A percentile compares a stretch with the other conserved stretches of the same genome.
These are phyloP conservation scores for Porpolomopsis calyptriformis DNA, from an alignment of 768 basidiomycete species.

Conservation along the genomic window DNA sequence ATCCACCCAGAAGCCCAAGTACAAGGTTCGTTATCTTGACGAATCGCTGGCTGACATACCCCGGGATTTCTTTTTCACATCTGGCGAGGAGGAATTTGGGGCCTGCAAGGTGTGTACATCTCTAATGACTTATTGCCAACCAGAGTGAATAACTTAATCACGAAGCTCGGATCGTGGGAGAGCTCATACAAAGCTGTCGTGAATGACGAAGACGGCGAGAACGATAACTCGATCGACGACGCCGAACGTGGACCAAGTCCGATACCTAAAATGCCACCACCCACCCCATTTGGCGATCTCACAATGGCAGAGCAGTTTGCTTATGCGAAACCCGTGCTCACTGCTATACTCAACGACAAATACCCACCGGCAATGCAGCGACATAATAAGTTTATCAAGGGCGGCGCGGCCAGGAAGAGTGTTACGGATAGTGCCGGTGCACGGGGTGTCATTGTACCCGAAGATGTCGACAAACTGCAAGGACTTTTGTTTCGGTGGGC, in stretches of 20 bases:
- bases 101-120: slow-evolving; percentile 40
- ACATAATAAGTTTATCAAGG: slow-evolving; percentile 48
- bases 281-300: slow-evolving; percentile 36
- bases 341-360: slow-evolving; percentile 42
- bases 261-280: slow-evolving; percentile 29
- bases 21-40: slow-evolving; percentile 53
- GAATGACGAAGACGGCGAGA: slow-evolving; percentile 27
- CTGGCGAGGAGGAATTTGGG: slow-evolving; percentile 49
- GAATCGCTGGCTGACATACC: slow-evolving; percentile 29
- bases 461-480: slow-evolving; percentile 27
- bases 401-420: slow-evolving; percentile 36
- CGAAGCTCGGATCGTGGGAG: slow-evolving; percentile 48
- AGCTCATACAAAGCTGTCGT: slow-evolving; percentile 33
- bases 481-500: slow-evolving; percentile 33
- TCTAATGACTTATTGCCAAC: neutral
- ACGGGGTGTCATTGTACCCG: slow-evolving; percentile 33
- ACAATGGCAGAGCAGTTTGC: slow-evolving; percentile 48
- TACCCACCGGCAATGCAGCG: slow-evolving; percentile 43
- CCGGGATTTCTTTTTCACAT: slow-evolving; percentile 46
- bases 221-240: slow-evolving; percentile 17
- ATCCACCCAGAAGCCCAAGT: slow-evolving; percentile 27
- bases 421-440: slow-evolving; percentile 27
- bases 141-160: too few species aligned
- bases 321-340: slow-evolving; percentile 55
- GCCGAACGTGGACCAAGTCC: slow-evolving; percentile 28